Base-by-base conservation (phyloP, 2,329 filamentous ascomycete species). In the Bisporella sp. region DNA sequence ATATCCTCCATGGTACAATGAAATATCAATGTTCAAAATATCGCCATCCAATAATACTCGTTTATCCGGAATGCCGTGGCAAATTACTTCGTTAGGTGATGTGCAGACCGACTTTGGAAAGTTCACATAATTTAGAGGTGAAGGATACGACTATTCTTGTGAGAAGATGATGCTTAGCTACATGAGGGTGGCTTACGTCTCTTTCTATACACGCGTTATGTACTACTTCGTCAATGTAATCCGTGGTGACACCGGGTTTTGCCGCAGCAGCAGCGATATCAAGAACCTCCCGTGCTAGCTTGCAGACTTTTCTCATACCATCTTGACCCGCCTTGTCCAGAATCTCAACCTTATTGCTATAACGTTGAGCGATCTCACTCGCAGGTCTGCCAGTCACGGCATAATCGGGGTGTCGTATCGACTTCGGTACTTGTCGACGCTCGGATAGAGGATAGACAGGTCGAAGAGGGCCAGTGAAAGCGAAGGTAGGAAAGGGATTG, bases 41-140 rank as follows among this genome's bases (percentile, higher is more conserved):
- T 99, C 93, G 55, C 93, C 93, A 60, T 99, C 92, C 56, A 89
- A 71, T 1, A 99, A 77, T 6, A 87, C 76, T 49, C 93, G 82
- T 67, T 95, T 83, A 64, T 99, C 93, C 12, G 93, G 93, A 57
- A 99, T 99, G 48, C 93, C 93, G 75, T 99, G 93, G 74, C 93
- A 99, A 68, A 99, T 97, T 57, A 96, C 87, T 71, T 99, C 93
- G 74, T 99, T 99, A 46, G 88, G 73, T 3, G 92, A 97, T 3
- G 92, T 97, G 71, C 93, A 99, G 55, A 96, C 88, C 0, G 93
- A 99, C 73, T 99, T 99, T 58, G 93, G 93, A 71, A 97, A 99
- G 69, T 91, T 77, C 74, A 88, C 87, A 72, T 97, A 97, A 73
- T 96, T 96, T 33, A 97, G 75, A 1, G 92, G 90, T 1, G 92